Evolutionary conservation across 805 yeast genomes (phyloP), one percentile per base, ranked within the genome.

Genomic region (Teunomyces stri): DNA sequence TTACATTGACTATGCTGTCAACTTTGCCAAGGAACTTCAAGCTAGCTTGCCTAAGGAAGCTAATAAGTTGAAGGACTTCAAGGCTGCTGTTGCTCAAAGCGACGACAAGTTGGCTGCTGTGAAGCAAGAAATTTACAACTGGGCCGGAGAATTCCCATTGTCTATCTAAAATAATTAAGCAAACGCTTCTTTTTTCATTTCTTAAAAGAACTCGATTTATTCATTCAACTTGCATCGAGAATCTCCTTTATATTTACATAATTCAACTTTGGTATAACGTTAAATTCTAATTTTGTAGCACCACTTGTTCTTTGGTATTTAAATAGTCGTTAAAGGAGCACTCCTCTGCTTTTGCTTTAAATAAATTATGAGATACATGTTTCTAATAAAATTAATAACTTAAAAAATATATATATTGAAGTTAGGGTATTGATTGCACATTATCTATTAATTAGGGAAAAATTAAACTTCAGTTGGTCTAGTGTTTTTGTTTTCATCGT

Each of bases 11-110:
- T 70, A 74, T 56, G 96, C 97, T 31, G 90, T 88, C 49, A 76
- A 79, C 58, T 82, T 82, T 64, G 90, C 97, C 49, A 79, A 79
- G 67, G 76, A 80, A 55, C 77, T 86, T 56, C 98, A 94, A 78
- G 71, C 77, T 49, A 73, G 78, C 54, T 80, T 92, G 64, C 97
- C 98, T 65, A 81, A 81, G 72, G 96, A 88, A 53, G 96, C 96
- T 51, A 91, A 91, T 80, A 90, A 84, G 75, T 84, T 94, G 68
- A 92, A 89, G 80, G 98, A 94, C 72, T 94, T 90, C 83, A 94
- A 92, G 80, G 84, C 84, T 58, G 81, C 81, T 66, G 82, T 89
- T 55, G 78, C 81, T 60, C 78, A 80, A 53, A 89, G 88, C 54
- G 87, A 81, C 47, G 87, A 84, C 65, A 65, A 66, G 51, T 77